A percentile compares a stretch with the other conserved stretches of the same genome.
These are phyloP conservation scores for Dalbergia cultrata DNA, from an alignment of 306 rosid species.

Conservation along the genomic window DNA sequence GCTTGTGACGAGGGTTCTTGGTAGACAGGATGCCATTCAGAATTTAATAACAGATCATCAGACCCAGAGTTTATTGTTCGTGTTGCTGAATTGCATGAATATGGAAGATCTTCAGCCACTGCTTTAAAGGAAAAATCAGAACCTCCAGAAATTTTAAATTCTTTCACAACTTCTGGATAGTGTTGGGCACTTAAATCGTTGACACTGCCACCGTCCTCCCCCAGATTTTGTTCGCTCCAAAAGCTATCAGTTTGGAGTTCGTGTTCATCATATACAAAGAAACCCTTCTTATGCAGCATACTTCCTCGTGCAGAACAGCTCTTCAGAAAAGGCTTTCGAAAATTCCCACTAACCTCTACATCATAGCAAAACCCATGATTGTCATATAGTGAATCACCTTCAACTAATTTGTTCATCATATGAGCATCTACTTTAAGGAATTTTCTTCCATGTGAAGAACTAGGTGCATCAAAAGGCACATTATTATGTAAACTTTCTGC, in stretches of 20 bases:
- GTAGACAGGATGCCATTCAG: slow-evolving; percentile 49
- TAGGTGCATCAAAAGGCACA: slow-evolving; percentile 55
- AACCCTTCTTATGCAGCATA: slow-evolving; percentile 55
- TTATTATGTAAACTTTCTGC: slow-evolving; percentile 45
- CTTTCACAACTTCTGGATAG: slow-evolving; percentile 48
- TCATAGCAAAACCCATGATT: slow-evolving; percentile 46
- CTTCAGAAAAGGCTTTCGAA: slow-evolving; percentile 65
- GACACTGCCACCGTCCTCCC: slow-evolving; percentile 41
- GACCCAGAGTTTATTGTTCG: slow-evolving; percentile 46
- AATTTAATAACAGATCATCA: slow-evolving; percentile 48
- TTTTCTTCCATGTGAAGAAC: slow-evolving; percentile 55
- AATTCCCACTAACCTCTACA: slow-evolving; percentile 48
- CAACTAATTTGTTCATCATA: slow-evolving; percentile 50
- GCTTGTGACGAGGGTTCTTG: slow-evolving; percentile 48
- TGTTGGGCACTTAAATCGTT: slow-evolving; percentile 44
- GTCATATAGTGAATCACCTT: slow-evolving; percentile 47
- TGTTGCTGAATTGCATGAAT: slow-evolving; percentile 44
- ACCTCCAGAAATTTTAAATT: slow-evolving; percentile 48
- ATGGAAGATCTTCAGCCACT: slow-evolving; percentile 51
- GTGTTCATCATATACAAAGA: slow-evolving; percentile 51
- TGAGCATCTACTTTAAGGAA: slow-evolving; percentile 50
- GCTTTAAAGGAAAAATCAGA: slow-evolving; percentile 49
- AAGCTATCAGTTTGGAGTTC: slow-evolving; percentile 54
- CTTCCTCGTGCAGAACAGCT: slow-evolving; percentile 63
- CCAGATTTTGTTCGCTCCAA: slow-evolving; percentile 53